Base-by-base conservation (phyloP, 305 asterid genomes). In the Caryopteris hybrid region DNA sequence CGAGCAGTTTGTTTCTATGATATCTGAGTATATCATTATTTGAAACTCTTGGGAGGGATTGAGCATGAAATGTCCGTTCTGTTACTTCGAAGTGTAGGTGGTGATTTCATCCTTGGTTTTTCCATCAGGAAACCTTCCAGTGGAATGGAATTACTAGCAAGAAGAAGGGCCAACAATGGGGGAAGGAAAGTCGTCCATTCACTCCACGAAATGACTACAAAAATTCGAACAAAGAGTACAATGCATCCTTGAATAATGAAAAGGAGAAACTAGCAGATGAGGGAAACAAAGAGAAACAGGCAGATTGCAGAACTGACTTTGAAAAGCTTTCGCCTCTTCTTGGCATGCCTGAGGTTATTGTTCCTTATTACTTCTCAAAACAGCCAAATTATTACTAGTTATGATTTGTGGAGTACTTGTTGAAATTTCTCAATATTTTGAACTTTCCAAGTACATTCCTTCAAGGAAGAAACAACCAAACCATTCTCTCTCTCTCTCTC, bases 151-250 rank as follows among this genome's bases (percentile, higher is more conserved):
- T 84, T 78, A 86, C 86, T 22, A 88, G 91, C 94, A 95, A 95
- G 90, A 95, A 79, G 78, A 86, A 83, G 76, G 98, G 99, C 46
- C 99, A 91, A 75, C 87, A 86, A 77, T 89, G 99, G 99, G 99
- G 99, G 65, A 80, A 62, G 60, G 91, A 86, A 66, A 81, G 74
- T 64, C 70, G 66, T 76, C 74, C 83, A 55, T 74, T 63, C 72
- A 72, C 82, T 74, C 76, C 81, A 60, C 78, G 80, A 72, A 82
- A 74, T 59, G 84, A 84, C 55, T 41, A 61, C 75, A 73, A 81
- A 59, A 83, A 43, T 59, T 62, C 72, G 36, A 64, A 73, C 67
- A 72, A 73, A 52, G 86, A 64, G 63, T 59, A 66, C 47, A 59
- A 85, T 67, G 84, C 78, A 62, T 64, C 60, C 60, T 36, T 61